These are phyloP conservation scores for Gloeopeniophorella convolvens DNA, from an alignment of 768 basidiomycete species.

Conservation along the genomic window DNA sequence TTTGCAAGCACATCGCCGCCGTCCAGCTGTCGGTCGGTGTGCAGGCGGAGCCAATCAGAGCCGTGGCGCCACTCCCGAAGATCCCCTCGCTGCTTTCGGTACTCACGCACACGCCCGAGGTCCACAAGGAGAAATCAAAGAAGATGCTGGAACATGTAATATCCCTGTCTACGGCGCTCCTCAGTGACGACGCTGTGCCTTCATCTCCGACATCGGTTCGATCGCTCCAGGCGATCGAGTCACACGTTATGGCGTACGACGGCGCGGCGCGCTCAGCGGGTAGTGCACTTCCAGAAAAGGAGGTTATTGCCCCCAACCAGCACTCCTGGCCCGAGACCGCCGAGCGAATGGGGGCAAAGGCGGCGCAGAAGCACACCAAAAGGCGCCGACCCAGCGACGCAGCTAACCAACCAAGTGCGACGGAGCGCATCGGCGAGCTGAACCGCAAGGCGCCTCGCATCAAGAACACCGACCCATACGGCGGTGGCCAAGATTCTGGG, in stretches of 20 bases:
- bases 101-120: no score
- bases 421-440: no score
- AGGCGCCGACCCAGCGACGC: no score
- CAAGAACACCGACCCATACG: no score
- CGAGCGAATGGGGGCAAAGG: not conserved
- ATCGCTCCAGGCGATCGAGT: not conserved
- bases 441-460: no score
- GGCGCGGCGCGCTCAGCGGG: not conserved
- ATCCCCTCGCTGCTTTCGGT: not conserved
- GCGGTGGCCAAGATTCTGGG: no score
- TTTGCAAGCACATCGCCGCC: not conserved
- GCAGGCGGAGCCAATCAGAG: not conserved
- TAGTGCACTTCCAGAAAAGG: not conserved
- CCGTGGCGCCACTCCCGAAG: not conserved
- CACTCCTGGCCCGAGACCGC: not conserved
- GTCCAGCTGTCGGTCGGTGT: not conserved
- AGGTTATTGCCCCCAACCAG: not conserved
- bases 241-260: not conserved
- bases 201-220: not conserved
- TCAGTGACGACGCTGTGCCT: not conserved
- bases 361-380: no score
- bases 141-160: not conserved
- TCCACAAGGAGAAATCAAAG: no score
- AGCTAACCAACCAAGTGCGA: no score
- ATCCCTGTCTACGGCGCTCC: not conserved